A percentile compares a stretch with the other conserved stretches of the same genome.
phyloP scores from a whole-genome alignment of 1,139 yeast genomes.

The Saccharomyces pastorianus region DNA sequence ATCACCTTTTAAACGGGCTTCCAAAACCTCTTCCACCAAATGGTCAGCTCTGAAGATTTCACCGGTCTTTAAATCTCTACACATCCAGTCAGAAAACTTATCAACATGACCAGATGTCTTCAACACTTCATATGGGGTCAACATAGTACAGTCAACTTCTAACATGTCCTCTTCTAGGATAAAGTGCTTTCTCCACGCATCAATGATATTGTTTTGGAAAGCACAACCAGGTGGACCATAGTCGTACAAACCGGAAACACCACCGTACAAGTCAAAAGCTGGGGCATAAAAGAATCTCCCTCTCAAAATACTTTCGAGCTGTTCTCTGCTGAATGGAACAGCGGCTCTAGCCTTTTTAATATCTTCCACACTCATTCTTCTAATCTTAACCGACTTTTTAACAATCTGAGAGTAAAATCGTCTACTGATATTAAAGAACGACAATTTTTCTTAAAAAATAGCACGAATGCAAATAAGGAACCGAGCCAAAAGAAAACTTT shows the following conservation, averaged over 20 bases:
- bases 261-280: conserved; percentile 94
- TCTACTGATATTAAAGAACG: conserved; percentile 17
- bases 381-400: conserved; percentile 25
- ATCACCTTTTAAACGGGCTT: conserved; percentile 92
- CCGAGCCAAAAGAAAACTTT: not conserved
- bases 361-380: conserved; percentile 29
- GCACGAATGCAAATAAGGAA: not conserved
- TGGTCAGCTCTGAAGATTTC: conserved; percentile 99
- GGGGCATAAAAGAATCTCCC: conserved; percentile 97
- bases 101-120: conserved; percentile 99
- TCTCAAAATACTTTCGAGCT: conserved; percentile 81
- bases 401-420: conserved; percentile 24
- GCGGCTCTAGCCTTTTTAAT: conserved; percentile 35
- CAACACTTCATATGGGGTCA: conserved; percentile 94
- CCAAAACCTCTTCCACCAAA: conserved; percentile 93
- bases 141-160: conserved; percentile 96
- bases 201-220: conserved; percentile 89
- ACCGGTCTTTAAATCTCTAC: conserved; percentile 89
- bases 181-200: conserved; percentile 96
- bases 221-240: conserved; percentile 99
- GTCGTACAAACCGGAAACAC: conserved; percentile 95
- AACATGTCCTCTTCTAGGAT: conserved; percentile 96
- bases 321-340: conserved; percentile 66
- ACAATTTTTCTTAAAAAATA: conserved; percentile 16
- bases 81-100: conserved; percentile 99